Evolutionary conservation across 805 yeast species (phyloP), one percentile per base, ranked within the genome.

Genomic region (Ogataea chonburiensis): DNA sequence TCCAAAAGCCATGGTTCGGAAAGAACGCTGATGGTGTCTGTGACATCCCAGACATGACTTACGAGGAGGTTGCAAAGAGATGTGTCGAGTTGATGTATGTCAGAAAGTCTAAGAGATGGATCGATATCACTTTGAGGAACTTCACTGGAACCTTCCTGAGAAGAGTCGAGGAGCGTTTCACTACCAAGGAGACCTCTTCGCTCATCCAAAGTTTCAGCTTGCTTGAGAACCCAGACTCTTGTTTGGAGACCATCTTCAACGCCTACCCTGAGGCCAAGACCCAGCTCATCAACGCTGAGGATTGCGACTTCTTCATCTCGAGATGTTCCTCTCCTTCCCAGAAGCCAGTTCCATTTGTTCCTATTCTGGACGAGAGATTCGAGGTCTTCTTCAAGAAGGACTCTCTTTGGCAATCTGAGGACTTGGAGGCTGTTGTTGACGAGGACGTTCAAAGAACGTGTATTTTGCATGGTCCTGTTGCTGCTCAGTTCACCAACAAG

Each of bases 371-470:
- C 60, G 94, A 86, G 50, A 84, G 86, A 70, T 87, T 93, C 56
- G 97, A 93, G 66, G 80, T 82, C 59, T 93, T 85, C 77, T 93
- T 93, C 79, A 93, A 93, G 79, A 93, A 93, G 71, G 99, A 93
- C 66, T 91, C 98, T 19, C 74, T 93, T 63, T 93, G 98, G 98
- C 99, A 93, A 75, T 85, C 96, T 16, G 98, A 93, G 72, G 91
- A 86, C 61, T 76, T 93, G 60, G 97, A 88, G 62, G 86, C 97
- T 42, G 98, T 93, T 59, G 89, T 86, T 49, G 98, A 75, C 50
- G 87, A 84, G 56, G 99, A 93, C 62, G 98, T 93, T 45, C 89
- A 89, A 66, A 84, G 98, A 75, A 91, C 97, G n/a, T 94, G 98
- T 84, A 88, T 93, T 51, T 75, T 93, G 56, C 96, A 88, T 56